Base-by-base conservation (phyloP, 495 filamentous ascomycete species). In the Hypoxylon fuscum region DNA sequence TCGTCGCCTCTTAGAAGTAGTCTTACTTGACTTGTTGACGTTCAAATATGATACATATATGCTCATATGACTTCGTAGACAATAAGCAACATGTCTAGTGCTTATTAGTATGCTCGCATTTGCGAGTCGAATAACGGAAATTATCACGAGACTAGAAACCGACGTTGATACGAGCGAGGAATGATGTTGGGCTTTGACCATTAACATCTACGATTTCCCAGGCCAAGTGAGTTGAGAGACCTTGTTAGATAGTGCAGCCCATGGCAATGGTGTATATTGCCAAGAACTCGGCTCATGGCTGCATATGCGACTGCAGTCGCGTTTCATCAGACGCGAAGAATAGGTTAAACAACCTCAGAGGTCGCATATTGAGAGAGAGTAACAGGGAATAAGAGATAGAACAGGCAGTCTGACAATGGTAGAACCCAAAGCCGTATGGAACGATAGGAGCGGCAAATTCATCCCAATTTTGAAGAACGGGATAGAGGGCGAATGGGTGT, bases 61-160 rank as follows among this genome's bases (percentile, higher is more conserved):
- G 55, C n/a, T 52, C 62, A 48, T 38, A 48, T 66, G 56, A 66
- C 50, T 55, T 51, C 45, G 15, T 48, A 38, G 41, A 45, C 27
- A 44, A 51, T 61, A 57, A 61, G 46, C 56, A 53, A 41, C 14
- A 40, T 12, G 10, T 42, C 34, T 66, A 66, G 62, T 46, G 62
- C 62, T 66, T 63, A 63, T 66, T 63, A 63, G 50, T 52, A 32
- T 47, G 29, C 27, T 42, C 41, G 31, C 9, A 20, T 23, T 42
- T 37, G 38, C 43, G 50, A 43, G 32, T 42, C n/a, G n/a, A n/a
- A n/a, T n/a, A n/a, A n/a, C n/a, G n/a, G 42, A 47, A 54, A 5
- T 22, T 17, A 17, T 32, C 14, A 31, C 8, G 7, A 49, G 12
- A 31, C 17, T n/a, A n/a, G n/a, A n/a, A n/a, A n/a, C n/a, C n/a